Conservation (phyloP, 352 stramenopile species). For the Pythium phragmitis region DNA sequence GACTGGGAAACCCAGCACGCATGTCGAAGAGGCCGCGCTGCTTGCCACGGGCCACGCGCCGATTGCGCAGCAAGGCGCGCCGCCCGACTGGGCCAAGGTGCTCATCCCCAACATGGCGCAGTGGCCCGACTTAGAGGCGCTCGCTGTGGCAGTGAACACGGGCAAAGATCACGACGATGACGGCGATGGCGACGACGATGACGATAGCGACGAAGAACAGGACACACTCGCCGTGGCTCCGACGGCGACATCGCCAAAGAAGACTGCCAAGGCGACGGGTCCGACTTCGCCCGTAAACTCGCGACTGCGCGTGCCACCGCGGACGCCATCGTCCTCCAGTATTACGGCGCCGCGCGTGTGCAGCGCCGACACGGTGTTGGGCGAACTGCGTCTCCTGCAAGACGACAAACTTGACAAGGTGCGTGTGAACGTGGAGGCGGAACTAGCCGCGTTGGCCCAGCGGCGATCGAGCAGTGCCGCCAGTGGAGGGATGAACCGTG, state of each 20-base stretch:
- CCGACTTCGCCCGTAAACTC: conserved; percentile 25
- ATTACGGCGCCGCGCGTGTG: conserved; percentile 46
- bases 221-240: not conserved
- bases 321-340: conserved; percentile 11
- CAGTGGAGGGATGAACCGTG: conserved; percentile 5
- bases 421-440: conserved; percentile 54
- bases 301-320: conserved; percentile 20
- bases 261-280: not conserved
- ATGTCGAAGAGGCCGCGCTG: conserved; percentile 28
- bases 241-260: conserved; percentile 31
- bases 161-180: conserved; percentile 25
- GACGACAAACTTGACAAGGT: conserved; percentile 59
- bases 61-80: conserved; percentile 46
- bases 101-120: conserved; percentile 43
- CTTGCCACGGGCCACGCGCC: conserved; percentile 26
- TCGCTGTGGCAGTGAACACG: conserved; percentile 19
- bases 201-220: conserved; percentile 18
- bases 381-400: conserved; percentile 45
- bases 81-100: conserved; percentile 60
- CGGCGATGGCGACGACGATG: conserved; percentile 37
- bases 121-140: conserved; percentile 49
- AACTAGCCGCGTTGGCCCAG: conserved; percentile 35
- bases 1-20: conserved; percentile 7
- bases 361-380: conserved; percentile 57
- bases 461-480: conserved; percentile 16